These are phyloP conservation scores for Adansonia digitata DNA, from an alignment of 345 rosid species.

Conservation along the genomic window DNA sequence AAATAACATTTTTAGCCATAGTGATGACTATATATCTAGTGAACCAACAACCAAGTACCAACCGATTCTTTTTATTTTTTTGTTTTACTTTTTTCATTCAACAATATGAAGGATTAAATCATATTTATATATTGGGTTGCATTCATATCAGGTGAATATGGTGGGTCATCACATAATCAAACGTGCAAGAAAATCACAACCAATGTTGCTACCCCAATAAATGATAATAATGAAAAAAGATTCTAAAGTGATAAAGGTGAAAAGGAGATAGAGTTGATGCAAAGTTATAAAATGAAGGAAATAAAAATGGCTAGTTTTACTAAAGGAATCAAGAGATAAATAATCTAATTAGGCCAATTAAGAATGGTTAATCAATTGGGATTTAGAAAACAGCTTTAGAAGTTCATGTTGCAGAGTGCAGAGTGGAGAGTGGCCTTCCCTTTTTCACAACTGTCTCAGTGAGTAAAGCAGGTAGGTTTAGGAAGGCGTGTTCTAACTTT, in stretches of 20 bases:
- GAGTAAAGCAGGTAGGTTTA: slow-evolving; percentile 11
- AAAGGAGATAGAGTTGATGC: slow-evolving; percentile 1
- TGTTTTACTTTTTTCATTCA: no score
- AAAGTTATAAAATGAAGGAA: neutral
- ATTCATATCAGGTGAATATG: neutral
- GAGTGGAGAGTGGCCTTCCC: no score
- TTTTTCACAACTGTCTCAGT: no score
- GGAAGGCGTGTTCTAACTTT: slow-evolving; percentile 48
- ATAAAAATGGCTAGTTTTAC: neutral
- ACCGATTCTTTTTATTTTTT: no score
- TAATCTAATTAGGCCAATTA: slow-evolving; percentile 2
- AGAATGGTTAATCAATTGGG: neutral
- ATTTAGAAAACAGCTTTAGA: neutral
- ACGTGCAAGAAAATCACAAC: slow-evolving; percentile 6
- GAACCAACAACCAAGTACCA: neutral
- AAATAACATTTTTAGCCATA: neutral
- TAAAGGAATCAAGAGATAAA: slow-evolving; percentile 8
- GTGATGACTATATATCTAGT: neutral
- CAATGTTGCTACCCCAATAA: slow-evolving; percentile 4
- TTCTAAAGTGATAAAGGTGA: slow-evolving; percentile 5
- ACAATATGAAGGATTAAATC: neutral
- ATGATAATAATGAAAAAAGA: no score
- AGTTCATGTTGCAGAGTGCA: slow-evolving; percentile 3
- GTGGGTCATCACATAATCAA: slow-evolving; percentile 6
- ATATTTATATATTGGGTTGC: neutral